phyloP scores from a whole-genome alignment of 164 flowering plant genomes.

The Tinospora cordifolia region DNA sequence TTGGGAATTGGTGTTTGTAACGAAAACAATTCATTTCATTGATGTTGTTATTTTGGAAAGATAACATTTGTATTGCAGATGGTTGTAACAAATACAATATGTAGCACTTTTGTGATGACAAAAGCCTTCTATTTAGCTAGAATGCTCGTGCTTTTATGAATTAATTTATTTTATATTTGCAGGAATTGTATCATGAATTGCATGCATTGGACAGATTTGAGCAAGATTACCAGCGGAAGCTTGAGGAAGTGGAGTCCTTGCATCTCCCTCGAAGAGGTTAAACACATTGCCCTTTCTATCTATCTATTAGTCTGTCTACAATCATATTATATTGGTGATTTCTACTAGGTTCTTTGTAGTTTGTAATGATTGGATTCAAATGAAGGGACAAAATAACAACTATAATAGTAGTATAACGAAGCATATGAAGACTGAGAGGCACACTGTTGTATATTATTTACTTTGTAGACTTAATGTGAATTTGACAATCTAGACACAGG shows the following conservation, averaged over 20 bases:
- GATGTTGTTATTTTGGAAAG: no score
- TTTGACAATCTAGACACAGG: no score
- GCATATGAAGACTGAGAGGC: no score
- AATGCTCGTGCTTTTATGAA: neutral
- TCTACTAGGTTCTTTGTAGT: neutral
- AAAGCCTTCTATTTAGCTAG: neutral
- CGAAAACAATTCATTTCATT: neutral
- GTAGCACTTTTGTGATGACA: neutral
- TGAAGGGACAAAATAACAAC: no score
- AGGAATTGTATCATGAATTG: constrained; percentile 87
- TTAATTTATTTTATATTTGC: constrained; percentile 15
- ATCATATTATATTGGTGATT: neutral
- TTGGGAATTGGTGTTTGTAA: neutral
- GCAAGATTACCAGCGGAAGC: constrained; percentile 68
- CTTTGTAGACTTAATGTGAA: no score
- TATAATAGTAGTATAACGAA: no score
- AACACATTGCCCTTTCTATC: constrained; percentile 1
- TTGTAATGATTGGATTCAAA: neutral
- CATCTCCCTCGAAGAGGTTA: constrained; percentile 61
- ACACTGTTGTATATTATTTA: no score
- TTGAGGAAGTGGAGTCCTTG: constrained; percentile 72
- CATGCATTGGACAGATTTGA: constrained; percentile 84
- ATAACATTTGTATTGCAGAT: neutral
- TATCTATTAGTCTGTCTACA: neutral
- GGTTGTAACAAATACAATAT: neutral